A percentile compares a stretch with the other conserved stretches of the same genome.
phyloP scores from a whole-genome alignment of 2,329 filamentous ascomycete species.

The Talaromyces verruculosus region DNA sequence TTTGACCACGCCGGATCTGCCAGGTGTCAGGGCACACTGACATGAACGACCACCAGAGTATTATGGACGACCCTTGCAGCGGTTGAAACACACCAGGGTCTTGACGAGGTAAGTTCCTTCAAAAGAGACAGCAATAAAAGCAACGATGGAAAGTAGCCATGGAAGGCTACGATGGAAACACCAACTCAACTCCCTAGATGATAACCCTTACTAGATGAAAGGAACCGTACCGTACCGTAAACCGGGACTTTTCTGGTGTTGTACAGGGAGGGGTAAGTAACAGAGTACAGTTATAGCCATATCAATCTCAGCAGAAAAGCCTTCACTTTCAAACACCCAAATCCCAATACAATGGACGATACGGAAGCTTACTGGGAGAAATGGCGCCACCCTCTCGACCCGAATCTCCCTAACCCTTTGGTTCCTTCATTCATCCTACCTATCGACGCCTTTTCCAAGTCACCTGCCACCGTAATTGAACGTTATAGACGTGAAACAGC shows the following conservation, averaged over 20 bases:
- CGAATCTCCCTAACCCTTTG: background rate
- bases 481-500: background rate
- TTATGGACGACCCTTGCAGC: background rate
- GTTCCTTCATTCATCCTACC: background rate
- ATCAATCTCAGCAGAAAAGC: background rate
- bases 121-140: too few species aligned
- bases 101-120: too few species aligned
- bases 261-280: too few species aligned
- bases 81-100: background rate
- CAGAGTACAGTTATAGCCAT: background rate
- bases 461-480: background rate
- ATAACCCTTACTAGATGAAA: too few species aligned
- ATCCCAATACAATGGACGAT: background rate
- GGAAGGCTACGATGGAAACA: too few species aligned
- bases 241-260: too few species aligned
- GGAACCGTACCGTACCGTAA: too few species aligned
- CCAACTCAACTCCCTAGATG: background rate
- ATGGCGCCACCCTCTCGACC: conserved; percentile 1
- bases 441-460: background rate
- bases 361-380: background rate
- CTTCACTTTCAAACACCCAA: background rate
- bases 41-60: background rate
- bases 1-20: background rate
- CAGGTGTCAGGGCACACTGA: background rate
- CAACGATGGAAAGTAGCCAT: too few species aligned